Evolutionary conservation across 495 filamentous ascomycete genomes (phyloP), one percentile per base, ranked within the genome.

Genomic region (Neurospora terricola): DNA sequence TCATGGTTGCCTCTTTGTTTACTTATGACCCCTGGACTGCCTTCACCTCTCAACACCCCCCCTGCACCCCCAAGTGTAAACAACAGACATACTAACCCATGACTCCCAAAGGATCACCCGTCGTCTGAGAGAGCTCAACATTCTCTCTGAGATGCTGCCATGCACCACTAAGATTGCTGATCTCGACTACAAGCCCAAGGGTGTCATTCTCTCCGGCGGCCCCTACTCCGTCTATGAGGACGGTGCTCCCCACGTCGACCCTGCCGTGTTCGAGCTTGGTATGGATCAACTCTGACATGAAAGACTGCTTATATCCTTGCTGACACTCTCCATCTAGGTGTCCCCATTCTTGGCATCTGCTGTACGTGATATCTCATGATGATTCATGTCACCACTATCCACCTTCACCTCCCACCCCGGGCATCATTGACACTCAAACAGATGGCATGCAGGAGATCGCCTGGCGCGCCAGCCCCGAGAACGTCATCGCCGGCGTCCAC

Each of bases 101-200:
- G 12, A 16, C 11, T 30, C n/a, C n/a, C 6, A 62, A 34, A 62
- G 54, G 18, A 95, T 96, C 78, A 90, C 88, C 3, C 86, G 93
- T 39, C 89, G 92, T 68, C 86, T 96, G 16, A 86, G 93, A 75
- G 89, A 91, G 62, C 86, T 97, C 83, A 91, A 92, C 85, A 87
- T 98, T 80, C 97, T 92, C 86, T 89, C 88, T 48, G 95, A 98
- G 84, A 92, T 98, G 90, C 88, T 97, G 66, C 94, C 94, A 38
- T 98, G 95, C 85, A 98, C 93, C 71, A 89, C 91, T 72, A 96
- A 94, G 85, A 79, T 98, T 14, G 81, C 87, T 7, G 92, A 96
- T 69, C 87, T 98, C 14, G 75, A 84, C 34, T 98, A 87, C 86
- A 92, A 88, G 76, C 95, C 95, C 21, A 93, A 92, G 80, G 94